phyloP scores from a whole-genome alignment of 2,329 filamentous ascomycete genomes.

The Fusarium sp. region DNA sequence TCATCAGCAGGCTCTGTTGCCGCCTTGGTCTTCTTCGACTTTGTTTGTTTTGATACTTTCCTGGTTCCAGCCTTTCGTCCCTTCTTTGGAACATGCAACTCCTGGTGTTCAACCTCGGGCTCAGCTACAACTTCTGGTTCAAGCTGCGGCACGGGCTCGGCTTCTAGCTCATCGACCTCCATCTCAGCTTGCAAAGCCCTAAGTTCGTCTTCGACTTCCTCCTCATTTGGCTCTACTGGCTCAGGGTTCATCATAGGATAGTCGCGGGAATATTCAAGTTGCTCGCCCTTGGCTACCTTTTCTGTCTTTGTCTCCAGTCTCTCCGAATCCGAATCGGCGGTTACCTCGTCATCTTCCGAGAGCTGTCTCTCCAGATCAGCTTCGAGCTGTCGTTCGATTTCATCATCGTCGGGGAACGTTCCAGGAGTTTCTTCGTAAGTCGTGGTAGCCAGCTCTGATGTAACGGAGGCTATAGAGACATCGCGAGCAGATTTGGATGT shows the following conservation, averaged over 20 bases:
- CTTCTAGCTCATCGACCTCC: conserved; percentile 51
- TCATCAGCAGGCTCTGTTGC: conserved; percentile 45
- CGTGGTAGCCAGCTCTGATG: conserved; percentile 64
- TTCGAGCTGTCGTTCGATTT: conserved; percentile 74
- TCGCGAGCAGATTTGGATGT: conserved; percentile 54
- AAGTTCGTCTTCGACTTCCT: conserved; percentile 64
- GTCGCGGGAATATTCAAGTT: conserved; percentile 52
- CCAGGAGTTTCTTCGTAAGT: conserved; percentile 57
- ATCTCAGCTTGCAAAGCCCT: conserved; percentile 64
- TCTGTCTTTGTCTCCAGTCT: conserved; percentile 51
- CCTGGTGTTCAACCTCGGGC: conserved; percentile 47
- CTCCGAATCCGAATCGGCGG: conserved; percentile 61
- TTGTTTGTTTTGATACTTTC: conserved; percentile 66
- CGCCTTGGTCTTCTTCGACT: conserved; percentile 59
- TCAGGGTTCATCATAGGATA: conserved; percentile 67
- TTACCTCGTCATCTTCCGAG: conserved; percentile 65
- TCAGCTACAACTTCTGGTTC: conserved; percentile 22
- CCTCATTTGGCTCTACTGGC: conserved; percentile 60
- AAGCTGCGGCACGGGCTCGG: conserved; percentile 15
- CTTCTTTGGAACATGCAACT: conserved; percentile 65
- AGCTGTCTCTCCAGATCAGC: conserved; percentile 71
- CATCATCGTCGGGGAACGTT: conserved; percentile 69
- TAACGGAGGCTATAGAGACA: conserved; percentile 63
- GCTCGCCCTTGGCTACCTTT: conserved; percentile 48
- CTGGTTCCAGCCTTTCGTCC: conserved; percentile 64